Base-by-base conservation (phyloP, 768 basidiomycete genomes). In the Ephemerocybe angulata region DNA sequence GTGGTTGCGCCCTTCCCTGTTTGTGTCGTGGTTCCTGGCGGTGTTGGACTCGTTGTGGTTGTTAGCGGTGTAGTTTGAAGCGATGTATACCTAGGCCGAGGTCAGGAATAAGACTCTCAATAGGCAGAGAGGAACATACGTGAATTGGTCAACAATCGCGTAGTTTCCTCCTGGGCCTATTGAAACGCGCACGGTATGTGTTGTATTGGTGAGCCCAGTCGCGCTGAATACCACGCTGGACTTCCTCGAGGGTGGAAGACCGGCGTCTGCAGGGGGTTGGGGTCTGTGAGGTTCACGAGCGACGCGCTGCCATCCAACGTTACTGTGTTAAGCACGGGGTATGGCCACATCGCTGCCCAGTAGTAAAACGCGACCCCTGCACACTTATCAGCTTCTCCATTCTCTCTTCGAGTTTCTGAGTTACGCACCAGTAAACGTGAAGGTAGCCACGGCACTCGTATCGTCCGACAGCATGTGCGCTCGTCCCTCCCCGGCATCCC, bases 351-450 rank as follows among this genome's bases (percentile, higher is more conserved):
- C 8, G 48, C 48, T 21, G 48, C 48, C 48, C 48, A 50, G 48
- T 50, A 50, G 30, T 50, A 30, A 15, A 50, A 30, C 24, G 28
- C 19, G 21, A 25, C 46, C 21, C n/a, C 27, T 25, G 46, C n/a
- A 12, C 19, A 28, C n/a, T n/a, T n/a, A n/a, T n/a, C n/a, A n/a
- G n/a, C n/a, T n/a, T n/a, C n/a, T n/a, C n/a, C n/a, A n/a, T n/a
- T n/a, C n/a, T n/a, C n/a, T n/a, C n/a, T n/a, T n/a, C n/a, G n/a
- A n/a, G n/a, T n/a, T n/a, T n/a, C n/a, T n/a, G n/a, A n/a, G n/a
- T n/a, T n/a, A 50, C 48, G 29, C 21, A 50, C 48, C 48, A 33
- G 48, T 50, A 21, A 50, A 50, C 31, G 27, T 50, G 46, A 48
- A 48, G 13, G 46, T 28, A 17, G 46, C 46, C 22, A 28, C 28